Base-by-base conservation (phyloP, 164 flowering plant genomes). In the Annona cherimola region DNA sequence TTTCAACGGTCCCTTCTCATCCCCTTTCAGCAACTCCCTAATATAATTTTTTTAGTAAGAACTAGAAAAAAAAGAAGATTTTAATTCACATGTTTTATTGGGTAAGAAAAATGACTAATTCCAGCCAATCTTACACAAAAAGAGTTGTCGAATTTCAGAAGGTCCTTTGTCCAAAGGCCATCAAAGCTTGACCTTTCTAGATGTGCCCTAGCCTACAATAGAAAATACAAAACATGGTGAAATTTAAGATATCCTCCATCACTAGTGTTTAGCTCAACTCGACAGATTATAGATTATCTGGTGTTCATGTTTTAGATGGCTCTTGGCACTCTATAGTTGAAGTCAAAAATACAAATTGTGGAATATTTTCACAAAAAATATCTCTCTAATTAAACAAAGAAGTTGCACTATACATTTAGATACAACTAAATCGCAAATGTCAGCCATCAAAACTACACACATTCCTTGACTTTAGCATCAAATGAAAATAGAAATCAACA, bases 131-230 rank as follows among this genome's bases (percentile, higher is more conserved):
- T 86, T 83, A 95, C 99, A 76, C 72, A 68, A 91, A 95, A 71
- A 91, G 96, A 89, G 78, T 95, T 93, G 60, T 95, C 97, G 79
- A 95, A 95, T 76, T 89, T 88, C 70, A 86, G 71, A 66, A 96
- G 97, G 42, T 95, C 90, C 69, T 75, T 73, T 42, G 99, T 95
- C 98, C 98, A 95, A 4, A 93, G 81, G n/a, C 99, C 97, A 1
- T 89, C 94, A 84, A 90, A 91, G 44, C 93, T 93, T 45, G 99
- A 93, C 73, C 98, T 84, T 44, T 95, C 97, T 43, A 73, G 74
- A 78, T 91, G 98, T 75, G 93, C 97, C 76, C 84, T 84, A 76
- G 97, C 98, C 99, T 95, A 57, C 41, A 76, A 45, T 8, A 71
- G 46, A 42, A 63, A 45, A 45, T 44, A 19, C 60, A 71, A 62